Conservation (phyloP, 495 filamentous ascomycete genomes). For the Ramalina peruviana region DNA sequence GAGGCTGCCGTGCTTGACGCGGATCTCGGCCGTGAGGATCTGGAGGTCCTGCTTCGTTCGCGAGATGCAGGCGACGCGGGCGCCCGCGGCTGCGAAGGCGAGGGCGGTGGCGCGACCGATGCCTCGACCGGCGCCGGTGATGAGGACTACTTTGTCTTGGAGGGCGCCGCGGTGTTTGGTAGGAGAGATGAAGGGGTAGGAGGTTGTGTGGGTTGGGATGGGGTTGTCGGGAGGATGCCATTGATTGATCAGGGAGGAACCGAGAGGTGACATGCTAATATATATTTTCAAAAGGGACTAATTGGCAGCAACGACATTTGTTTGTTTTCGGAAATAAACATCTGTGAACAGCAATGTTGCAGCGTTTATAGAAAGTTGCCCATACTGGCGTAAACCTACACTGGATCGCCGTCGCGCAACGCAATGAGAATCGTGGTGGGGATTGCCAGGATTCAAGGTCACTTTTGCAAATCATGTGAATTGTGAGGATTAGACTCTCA, state of each 20-base stretch:
- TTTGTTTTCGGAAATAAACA: no score
- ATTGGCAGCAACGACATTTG: no score
- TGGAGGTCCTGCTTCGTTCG: conserved; percentile 8
- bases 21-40: conserved; percentile 5
- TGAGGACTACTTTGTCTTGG: conserved; percentile 51
- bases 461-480: no score
- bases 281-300: no score
- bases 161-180: conserved; percentile 29
- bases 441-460: no score
- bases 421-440: no score
- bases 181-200: conserved; percentile 19
- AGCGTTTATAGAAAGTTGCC: no score
- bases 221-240: not conserved
- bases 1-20: not conserved
- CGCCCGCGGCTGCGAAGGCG: conserved; percentile 53
- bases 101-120: conserved; percentile 59
- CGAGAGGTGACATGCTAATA: no score
- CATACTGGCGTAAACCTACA: no score
- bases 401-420: no score
- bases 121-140: conserved; percentile 56
- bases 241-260: not conserved
- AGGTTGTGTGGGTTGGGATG: not conserved
- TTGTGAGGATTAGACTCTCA: no score
- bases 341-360: no score
- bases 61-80: conserved; percentile 40